Evolutionary conservation across 2,329 filamentous ascomycete genomes (phyloP).

Genomic region (Periglandula ipomoeae): DNA sequence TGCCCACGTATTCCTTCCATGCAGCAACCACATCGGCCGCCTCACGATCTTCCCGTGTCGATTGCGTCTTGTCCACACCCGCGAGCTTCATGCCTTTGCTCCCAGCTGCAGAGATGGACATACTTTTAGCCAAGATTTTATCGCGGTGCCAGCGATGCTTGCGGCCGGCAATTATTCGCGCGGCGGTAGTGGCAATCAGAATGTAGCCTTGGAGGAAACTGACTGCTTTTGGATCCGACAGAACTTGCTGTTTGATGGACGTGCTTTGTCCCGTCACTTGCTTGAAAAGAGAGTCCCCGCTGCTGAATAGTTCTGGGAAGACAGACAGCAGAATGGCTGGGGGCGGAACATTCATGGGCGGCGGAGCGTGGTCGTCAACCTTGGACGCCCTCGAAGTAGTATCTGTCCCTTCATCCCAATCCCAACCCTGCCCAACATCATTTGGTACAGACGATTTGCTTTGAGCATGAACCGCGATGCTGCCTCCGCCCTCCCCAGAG

Average conservation of each 20-base stretch:
- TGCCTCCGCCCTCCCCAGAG: constrained; percentile 14
- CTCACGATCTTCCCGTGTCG: constrained; percentile 76
- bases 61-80: constrained; percentile 74
- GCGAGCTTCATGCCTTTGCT: constrained; percentile 86
- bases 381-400: constrained; percentile 15
- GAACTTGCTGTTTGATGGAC: constrained; percentile 51
- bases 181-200: constrained; percentile 55
- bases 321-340: constrained; percentile 73
- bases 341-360: constrained; percentile 82
- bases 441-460: constrained; percentile 14
- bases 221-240: constrained; percentile 53
- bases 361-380: constrained; percentile 31
- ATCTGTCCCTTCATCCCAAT: constrained; percentile 37
- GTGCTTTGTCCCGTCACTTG: constrained; percentile 50
- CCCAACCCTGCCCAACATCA: constrained; percentile 29
- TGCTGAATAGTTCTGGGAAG: constrained; percentile 61
- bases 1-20: constrained; percentile 69
- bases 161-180: constrained; percentile 75
- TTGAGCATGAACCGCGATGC: constrained; percentile 11
- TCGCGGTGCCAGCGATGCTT: constrained; percentile 88
- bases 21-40: constrained; percentile 64
- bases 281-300: constrained; percentile 58
- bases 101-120: constrained; percentile 73
- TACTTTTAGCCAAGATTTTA: constrained; percentile 71
- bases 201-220: constrained; percentile 58